These are phyloP conservation scores for Crucibulum laeve DNA, from an alignment of 768 basidiomycete genomes.

Conservation along the genomic window DNA sequence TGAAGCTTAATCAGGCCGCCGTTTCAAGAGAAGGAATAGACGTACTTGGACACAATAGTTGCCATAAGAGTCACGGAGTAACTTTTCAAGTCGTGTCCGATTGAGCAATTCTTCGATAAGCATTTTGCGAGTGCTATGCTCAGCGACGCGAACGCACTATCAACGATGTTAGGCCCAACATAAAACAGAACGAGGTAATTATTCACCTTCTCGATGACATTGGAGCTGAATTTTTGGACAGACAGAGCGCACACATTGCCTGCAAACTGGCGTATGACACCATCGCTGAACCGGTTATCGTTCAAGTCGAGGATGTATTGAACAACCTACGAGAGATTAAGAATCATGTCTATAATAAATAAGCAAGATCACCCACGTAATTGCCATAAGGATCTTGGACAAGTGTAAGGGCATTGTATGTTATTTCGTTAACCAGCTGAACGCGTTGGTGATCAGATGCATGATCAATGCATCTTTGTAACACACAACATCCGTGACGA, in stretches of 20 bases:
- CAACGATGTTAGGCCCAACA: conserved; percentile 3
- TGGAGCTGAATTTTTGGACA: conserved; percentile 99
- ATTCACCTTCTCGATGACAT: conserved; percentile 92
- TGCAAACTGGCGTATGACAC: conserved; percentile 93
- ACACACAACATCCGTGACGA: conserved; percentile 96
- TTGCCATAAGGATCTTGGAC: conserved; percentile 98
- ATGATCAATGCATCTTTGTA: conserved; percentile 97
- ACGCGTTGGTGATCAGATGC: conserved; percentile 93
- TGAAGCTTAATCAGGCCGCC: conserved; percentile 1
- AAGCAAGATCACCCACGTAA: conserved; percentile 50
- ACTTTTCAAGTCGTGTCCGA: conserved; percentile 90
- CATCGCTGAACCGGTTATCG: conserved; percentile 97
- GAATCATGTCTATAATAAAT: conserved; percentile 1
- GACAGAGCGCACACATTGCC: conserved; percentile 98
- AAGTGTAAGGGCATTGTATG: conserved; percentile 93
- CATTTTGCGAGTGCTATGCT: conserved; percentile 90
- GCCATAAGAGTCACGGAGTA: conserved; percentile 93
- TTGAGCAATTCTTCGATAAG: conserved; percentile 95
- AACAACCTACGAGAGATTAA: conserved; percentile 57
- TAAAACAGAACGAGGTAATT: conserved; percentile 1
- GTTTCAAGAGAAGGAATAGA: conserved; percentile 3
- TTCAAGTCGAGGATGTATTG: conserved; percentile 99
- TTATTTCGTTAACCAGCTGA: conserved; percentile 98
- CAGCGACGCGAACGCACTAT: conserved; percentile 88
- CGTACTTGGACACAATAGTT: conserved; percentile 91